Base-by-base conservation (phyloP, 768 basidiomycete genomes). In the Amanita inopinata region DNA sequence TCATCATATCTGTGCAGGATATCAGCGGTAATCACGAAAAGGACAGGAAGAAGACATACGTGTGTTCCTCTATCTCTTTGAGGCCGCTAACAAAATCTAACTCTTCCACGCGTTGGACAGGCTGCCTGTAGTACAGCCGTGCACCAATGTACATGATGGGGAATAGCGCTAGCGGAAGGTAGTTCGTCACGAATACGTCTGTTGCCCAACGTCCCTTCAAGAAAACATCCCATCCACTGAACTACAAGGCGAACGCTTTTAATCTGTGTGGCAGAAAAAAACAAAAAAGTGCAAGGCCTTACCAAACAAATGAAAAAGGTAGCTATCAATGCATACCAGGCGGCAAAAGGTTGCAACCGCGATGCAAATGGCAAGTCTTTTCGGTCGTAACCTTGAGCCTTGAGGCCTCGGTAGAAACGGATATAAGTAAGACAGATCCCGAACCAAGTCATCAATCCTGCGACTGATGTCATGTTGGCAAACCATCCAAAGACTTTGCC, bases 31-130 rank as follows among this genome's bases (percentile, higher is more conserved):
- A 35, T 33, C 6, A 15, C 23, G 1, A 9, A 36, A 15, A 10
- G 35, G 30, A 10, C 3, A 28, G 23, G 25, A 46, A 17, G 4
- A 7, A 4, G 19, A 63, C 69, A 47, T 51, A 74, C 68, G 67
- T 70, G 2, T 75, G 78, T 0, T 80, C 80, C 53, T 80, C 80
- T 33, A 86, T 79, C 54, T 81, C 74, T 25, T 72, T 78, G 42
- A 85, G 66, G 46, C 80, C 75, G 4, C 71, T 69, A 32, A 79
- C 62, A 55, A 93, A 92, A 62, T 96, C 93, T 86, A 97, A 92
- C 25, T 93, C 78, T 15, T 69, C 54, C 0, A 78, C 49, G 24
- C 61, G 56, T 33, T 79, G 63, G 19, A 66, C 50, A 14, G 65
- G 64, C 32, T 63, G 61, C 53, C 68, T 72, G 44, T 67, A 74